These are phyloP conservation scores for Tubosaeta brunneosetosa DNA, from an alignment of 768 basidiomycete genomes.

Conservation along the genomic window DNA sequence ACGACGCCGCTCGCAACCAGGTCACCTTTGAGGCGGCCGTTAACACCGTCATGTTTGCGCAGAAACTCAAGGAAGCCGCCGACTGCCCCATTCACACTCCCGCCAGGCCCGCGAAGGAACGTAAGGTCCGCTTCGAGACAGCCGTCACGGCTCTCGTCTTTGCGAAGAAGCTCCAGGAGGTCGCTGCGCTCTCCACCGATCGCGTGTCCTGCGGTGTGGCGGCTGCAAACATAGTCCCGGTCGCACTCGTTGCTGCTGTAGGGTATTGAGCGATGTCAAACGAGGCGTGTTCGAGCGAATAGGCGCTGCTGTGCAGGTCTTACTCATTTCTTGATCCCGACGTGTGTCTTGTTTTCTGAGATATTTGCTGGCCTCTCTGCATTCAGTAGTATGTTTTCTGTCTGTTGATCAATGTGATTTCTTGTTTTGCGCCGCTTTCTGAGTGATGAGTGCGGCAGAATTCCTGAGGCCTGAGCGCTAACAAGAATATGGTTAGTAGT, in stretches of 20 bases:
- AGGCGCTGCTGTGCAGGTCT: not conserved
- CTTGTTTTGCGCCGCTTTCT: not conserved
- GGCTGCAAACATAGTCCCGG: not conserved
- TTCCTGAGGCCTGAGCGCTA: too few species aligned
- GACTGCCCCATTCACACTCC: too few species aligned
- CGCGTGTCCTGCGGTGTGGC: not conserved
- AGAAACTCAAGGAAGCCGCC: too few species aligned
- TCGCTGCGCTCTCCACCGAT: conserved; percentile 9
- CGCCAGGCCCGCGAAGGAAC: too few species aligned
- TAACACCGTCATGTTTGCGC: too few species aligned
- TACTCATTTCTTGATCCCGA: not conserved
- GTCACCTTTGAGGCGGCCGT: too few species aligned
- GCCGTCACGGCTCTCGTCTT: conserved; percentile 21
- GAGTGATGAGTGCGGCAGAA: too few species aligned
- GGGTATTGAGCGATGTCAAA: not conserved
- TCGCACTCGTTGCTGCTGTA: not conserved
- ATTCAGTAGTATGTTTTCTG: not conserved
- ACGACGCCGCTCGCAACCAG: conserved; percentile 10
- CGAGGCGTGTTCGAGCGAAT: not conserved
- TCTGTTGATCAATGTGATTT: not conserved
- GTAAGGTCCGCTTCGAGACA: conserved; percentile 15
- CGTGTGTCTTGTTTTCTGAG: not conserved
- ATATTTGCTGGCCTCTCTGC: not conserved
- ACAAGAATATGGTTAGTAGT: not conserved
- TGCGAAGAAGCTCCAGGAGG: conserved; percentile 19